Evolutionary conservation across 768 basidiomycete genomes (phyloP).

Genomic region (Peribolospora kevripleyi): DNA sequence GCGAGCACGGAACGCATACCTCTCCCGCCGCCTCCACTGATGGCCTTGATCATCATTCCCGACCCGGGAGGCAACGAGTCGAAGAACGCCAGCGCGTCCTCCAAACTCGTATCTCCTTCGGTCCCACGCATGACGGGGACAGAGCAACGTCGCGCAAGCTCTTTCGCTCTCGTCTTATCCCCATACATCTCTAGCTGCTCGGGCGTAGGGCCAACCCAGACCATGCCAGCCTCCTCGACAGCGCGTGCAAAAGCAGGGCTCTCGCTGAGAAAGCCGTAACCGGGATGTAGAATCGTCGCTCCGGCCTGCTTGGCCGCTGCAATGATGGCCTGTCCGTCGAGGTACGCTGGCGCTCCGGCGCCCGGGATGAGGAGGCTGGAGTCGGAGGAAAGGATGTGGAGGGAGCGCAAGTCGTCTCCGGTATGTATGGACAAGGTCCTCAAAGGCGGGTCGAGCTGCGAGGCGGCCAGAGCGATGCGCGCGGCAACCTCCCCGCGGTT

Average conservation of each 20-base stretch:
- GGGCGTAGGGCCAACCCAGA: conserved; percentile 5
- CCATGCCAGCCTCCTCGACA: background rate
- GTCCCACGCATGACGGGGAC: conserved; percentile 34
- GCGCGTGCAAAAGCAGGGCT: background rate
- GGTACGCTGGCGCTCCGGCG: conserved; percentile 28
- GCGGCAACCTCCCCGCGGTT: conserved; percentile 52
- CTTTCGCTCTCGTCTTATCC: conserved; percentile 7
- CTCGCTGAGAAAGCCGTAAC: conserved; percentile 13
- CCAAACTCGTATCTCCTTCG: conserved; percentile 22
- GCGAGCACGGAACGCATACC: conserved; percentile 33
- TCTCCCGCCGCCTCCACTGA: conserved; percentile 46
- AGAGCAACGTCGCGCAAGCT: background rate
- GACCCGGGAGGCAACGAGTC: too few species aligned
- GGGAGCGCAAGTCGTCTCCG: conserved; percentile 6
- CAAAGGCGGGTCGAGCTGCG: conserved; percentile 24
- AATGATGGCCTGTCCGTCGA: conserved; percentile 23
- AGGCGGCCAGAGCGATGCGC: conserved; percentile 36
- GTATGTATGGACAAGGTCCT: conserved; percentile 36
- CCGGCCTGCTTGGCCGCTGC: conserved; percentile 23
- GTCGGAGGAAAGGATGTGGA: too few species aligned
- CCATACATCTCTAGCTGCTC: conserved; percentile 1
- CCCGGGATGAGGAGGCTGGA: conserved; percentile 1
- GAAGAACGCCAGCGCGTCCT: conserved; percentile 18
- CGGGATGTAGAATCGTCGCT: conserved; percentile 14
- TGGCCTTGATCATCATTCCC: conserved; percentile 18